Evolutionary conservation across 192 early-diverging fungal genomes (phyloP), one percentile per base, ranked within the genome.

Genomic region (Chytriomyces sp.): DNA sequence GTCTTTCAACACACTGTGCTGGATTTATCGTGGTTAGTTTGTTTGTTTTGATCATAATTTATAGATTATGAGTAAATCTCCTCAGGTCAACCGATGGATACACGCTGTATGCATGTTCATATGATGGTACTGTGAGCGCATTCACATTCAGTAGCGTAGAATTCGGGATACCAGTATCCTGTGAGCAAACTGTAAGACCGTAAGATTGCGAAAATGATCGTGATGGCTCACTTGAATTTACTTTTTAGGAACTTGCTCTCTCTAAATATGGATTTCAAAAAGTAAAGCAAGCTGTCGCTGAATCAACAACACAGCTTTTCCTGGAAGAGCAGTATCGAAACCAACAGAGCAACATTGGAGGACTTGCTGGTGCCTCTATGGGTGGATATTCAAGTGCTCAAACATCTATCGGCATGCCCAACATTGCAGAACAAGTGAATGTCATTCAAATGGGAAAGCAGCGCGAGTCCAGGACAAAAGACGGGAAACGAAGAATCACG

Each of bases 61-160:
- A 35, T 35, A 35, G 28, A 35, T 35, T 35, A n/a, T n/a, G n/a
- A 35, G 28, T 35, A 35, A 35, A 35, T 35, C 28, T 35, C 49
- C 50, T 44, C 61, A 92, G 91, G 93, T 83, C 93, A 49, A 89
- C 92, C 1, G 88, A 93, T 80, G 91, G 94, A 18, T 74, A 86
- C 49, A 83, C 77, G n/a, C 79, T 97, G 48, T 90, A 92, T 53
- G 94, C 94, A 6, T 95, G 94, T 75, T 97, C 96, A 8, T 92
- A 96, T 76, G 95, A 97, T 83, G 97, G 97, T 6, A 91, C 93
- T 0, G 89, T 96, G 5, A 91, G 89, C 0, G 80, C 92, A n/a
- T 64, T 97, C 5, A 86, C 88, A 59, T 94, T 97, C 71, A 85
- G 80, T 8, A 79, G 84, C 24, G 86, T 82, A 11, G 93, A 94